Evolutionary conservation across 164 flowering plant genomes (phyloP).

Genomic region (Cinnamomum chago): DNA sequence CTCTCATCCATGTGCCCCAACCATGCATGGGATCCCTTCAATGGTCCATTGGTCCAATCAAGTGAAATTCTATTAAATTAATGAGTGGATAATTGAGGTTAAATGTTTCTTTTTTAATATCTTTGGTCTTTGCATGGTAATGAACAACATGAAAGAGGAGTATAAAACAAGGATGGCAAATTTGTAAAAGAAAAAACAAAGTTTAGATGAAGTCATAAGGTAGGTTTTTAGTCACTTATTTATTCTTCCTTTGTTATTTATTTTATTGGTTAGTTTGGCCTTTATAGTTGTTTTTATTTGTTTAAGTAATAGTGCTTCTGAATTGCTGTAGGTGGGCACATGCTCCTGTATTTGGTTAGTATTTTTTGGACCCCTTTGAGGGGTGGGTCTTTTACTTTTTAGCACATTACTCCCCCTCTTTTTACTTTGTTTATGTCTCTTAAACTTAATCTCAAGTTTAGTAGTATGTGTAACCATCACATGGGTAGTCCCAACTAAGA

Average conservation of each 20-base stretch:
- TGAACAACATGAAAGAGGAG: not conserved
- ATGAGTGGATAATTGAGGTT: too few relatives aligned
- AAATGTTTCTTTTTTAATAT: too few relatives aligned
- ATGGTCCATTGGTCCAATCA: too few relatives aligned
- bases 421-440: not conserved
- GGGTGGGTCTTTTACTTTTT: not conserved
- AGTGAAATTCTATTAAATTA: too few relatives aligned
- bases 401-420: not conserved
- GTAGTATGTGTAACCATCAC: too few relatives aligned
- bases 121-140: too few relatives aligned
- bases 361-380: not conserved
- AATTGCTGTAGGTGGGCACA: conserved; percentile 6
- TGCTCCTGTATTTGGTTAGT: not conserved
- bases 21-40: too few relatives aligned
- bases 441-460: too few relatives aligned
- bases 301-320: not conserved
- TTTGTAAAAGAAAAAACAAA: not conserved
- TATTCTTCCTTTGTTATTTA: not conserved
- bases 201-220: not conserved
- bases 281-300: not conserved
- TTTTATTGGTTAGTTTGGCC: conserved; percentile 2
- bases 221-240: not conserved
- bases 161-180: not conserved
- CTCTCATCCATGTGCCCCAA: too few relatives aligned
- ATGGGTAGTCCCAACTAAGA: too few relatives aligned